Evolutionary conservation across 495 filamentous ascomycete species (phyloP).

Genomic region (Aspergillus hancockii): DNA sequence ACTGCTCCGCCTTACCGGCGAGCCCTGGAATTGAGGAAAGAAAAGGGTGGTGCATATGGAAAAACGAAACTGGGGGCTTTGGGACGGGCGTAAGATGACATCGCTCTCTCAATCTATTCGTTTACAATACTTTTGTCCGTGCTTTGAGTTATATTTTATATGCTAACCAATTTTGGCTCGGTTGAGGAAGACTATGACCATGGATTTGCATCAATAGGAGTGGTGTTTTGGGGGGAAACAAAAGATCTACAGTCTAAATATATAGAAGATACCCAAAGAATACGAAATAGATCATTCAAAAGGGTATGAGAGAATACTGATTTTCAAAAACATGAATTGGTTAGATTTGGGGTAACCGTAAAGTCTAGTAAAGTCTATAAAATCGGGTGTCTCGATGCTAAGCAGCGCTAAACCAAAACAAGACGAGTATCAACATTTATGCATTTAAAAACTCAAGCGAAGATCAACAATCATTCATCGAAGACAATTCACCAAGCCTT

Average conservation of each 20-base stretch:
- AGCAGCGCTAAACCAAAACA: conserved; percentile 26
- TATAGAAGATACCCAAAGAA: conserved; percentile 24
- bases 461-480: background rate
- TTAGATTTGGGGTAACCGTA: background rate
- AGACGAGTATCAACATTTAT: conserved; percentile 25
- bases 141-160: background rate
- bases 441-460: conserved; percentile 7
- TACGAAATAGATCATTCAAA: conserved; percentile 1
- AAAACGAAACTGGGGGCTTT: conserved; percentile 60
- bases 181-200: background rate
- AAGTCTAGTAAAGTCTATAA: background rate
- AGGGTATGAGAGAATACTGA: background rate
- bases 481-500: background rate
- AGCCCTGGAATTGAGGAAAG: conserved; percentile 80
- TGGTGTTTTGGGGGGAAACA: background rate
- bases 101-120: background rate
- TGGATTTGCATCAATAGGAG: background rate
- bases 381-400: conserved; percentile 1
- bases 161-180: background rate
- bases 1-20: conserved; percentile 93
- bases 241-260: conserved; percentile 9
- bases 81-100: conserved; percentile 22
- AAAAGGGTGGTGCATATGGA: conserved; percentile 76
- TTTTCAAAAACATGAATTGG: conserved; percentile 1
- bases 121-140: background rate